Evolutionary conservation across 768 basidiomycete genomes (phyloP).

Genomic region (Podaxis rugospora): DNA sequence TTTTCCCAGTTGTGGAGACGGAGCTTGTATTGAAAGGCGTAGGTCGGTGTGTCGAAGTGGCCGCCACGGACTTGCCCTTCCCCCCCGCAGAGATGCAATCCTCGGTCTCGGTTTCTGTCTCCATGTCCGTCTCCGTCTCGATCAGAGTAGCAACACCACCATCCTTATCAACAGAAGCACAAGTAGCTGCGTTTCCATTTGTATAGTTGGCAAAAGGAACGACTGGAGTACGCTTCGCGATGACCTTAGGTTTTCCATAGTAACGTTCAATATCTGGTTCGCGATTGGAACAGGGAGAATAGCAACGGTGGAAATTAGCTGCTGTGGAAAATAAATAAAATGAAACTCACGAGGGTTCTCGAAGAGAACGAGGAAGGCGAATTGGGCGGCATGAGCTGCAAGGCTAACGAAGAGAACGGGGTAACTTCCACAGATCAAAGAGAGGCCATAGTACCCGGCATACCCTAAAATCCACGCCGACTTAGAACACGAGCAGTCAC

Average conservation of each 20-base stretch:
- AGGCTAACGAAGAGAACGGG: slow-evolving; percentile 90
- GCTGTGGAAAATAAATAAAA: slow-evolving; percentile 3
- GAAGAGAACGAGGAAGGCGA: slow-evolving; percentile 92
- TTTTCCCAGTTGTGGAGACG: slow-evolving; percentile 23
- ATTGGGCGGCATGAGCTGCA: slow-evolving; percentile 93
- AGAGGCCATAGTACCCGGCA: slow-evolving; percentile 96
- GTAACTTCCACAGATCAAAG: slow-evolving; percentile 85
- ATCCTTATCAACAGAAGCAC: slow-evolving; percentile 13
- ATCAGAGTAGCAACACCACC: slow-evolving; percentile 37
- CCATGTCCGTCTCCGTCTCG: slow-evolving; percentile 66
- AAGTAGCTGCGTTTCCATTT: slow-evolving; percentile 8
- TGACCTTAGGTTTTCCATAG: slow-evolving; percentile 89
- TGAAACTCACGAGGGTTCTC: slow-evolving; percentile 88
- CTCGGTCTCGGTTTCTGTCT: slow-evolving; percentile 50
- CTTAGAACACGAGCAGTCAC: neutral
- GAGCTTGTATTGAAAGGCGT: slow-evolving; percentile 32
- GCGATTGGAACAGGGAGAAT: slow-evolving; percentile 2
- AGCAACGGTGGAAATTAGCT: neutral
- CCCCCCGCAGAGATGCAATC: slow-evolving; percentile 7
- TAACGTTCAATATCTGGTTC: slow-evolving; percentile 84
- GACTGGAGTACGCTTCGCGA: slow-evolving; percentile 78
- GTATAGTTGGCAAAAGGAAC: slow-evolving; percentile 19
- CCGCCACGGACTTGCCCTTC: neutral
- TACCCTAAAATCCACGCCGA: slow-evolving; percentile 49
- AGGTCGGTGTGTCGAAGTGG: slow-evolving; percentile 24